Percentiles rank a stretch among this genome's conserved stretches.
These are phyloP conservation scores for Spathaspora hagerdaliae DNA, from an alignment of 805 yeast genomes.

Conservation along the genomic window DNA sequence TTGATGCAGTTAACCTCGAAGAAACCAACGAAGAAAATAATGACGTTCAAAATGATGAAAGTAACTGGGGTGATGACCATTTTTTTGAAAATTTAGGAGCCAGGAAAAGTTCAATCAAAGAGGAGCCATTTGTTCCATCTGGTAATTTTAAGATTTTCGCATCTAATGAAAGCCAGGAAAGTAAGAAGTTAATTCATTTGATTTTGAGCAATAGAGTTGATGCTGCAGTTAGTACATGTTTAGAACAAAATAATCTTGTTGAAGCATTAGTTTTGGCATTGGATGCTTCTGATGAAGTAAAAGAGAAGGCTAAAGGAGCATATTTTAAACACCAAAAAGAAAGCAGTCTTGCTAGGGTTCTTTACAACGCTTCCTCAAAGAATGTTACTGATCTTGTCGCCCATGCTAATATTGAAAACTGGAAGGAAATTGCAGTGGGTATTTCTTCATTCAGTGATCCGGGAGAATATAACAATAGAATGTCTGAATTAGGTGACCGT, in stretches of 20 bases:
- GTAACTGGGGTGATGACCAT: conserved; percentile 19
- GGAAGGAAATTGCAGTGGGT: conserved; percentile 79
- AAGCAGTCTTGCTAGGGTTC: conserved; percentile 64
- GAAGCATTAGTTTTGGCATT: conserved; percentile 85
- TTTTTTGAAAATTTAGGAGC: conserved; percentile 36
- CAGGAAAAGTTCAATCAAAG: background rate
- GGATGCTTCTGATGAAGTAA: conserved; percentile 56
- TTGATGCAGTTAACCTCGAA: conserved; percentile 13
- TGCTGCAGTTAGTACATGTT: conserved; percentile 63
- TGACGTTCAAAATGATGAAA: conserved; percentile 7
- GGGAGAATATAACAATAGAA: conserved; percentile 48
- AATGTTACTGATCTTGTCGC: conserved; percentile 66
- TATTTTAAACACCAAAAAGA: conserved; percentile 59
- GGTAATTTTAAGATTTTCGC: conserved; percentile 48
- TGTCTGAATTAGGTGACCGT: conserved; percentile 75
- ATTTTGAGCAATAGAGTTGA: conserved; percentile 61
- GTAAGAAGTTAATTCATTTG: conserved; percentile 32
- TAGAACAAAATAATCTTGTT: conserved; percentile 56
- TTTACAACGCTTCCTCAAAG: conserved; percentile 58
- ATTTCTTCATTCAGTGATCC: conserved; percentile 53
- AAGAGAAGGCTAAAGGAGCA: conserved; percentile 64
- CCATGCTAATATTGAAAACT: conserved; percentile 70
- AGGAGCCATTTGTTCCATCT: conserved; percentile 38
- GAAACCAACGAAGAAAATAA: conserved; percentile 5
- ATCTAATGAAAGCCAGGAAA: conserved; percentile 34